phyloP scores from a whole-genome alignment of 352 stramenopile genomes.

The Globisporangium viniferum region DNA sequence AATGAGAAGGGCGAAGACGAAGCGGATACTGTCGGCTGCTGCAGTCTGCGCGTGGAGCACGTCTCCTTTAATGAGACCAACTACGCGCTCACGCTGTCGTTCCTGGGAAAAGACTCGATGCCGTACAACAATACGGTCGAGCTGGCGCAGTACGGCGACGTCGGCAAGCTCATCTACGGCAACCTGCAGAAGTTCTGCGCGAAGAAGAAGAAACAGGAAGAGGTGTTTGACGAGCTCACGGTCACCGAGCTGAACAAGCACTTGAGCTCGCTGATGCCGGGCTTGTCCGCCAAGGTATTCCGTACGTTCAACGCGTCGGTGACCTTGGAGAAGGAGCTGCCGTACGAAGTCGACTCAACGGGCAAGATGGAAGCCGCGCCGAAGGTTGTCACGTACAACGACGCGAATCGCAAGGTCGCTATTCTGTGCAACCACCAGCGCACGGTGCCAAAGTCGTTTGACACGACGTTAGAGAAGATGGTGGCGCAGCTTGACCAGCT shows the following conservation, averaged over 20 bases:
- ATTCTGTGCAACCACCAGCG: conserved; percentile 99
- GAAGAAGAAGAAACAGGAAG: conserved; percentile 94
- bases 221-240: conserved; percentile 98
- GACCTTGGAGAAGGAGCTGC: conserved; percentile 98
- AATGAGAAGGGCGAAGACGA: conserved; percentile 99
- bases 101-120: conserved; percentile 99
- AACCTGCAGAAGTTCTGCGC: conserved; percentile 97
- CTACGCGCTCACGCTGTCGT: conserved; percentile 97
- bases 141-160: conserved; percentile 84
- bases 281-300: conserved; percentile 99
- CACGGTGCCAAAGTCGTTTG: conserved; percentile 97
- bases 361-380: conserved; percentile 67
- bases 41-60: conserved; percentile 98
- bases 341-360: conserved; percentile 46
- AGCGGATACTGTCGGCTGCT: conserved; percentile 99
- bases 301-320: conserved; percentile 99
- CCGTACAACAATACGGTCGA: conserved; percentile 99
- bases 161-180: conserved; percentile 91
- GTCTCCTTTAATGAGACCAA: conserved; percentile 93
- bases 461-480: conserved; percentile 94
- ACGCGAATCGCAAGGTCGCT: conserved; percentile 99
- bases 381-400: conserved; percentile 99
- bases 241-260: conserved; percentile 97
- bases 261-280: conserved; percentile 98
- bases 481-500: conserved; percentile 90